A percentile compares a stretch with the other conserved stretches of the same genome.
Conservation (phyloP, 2,329 filamentous ascomycete genomes). For the Phialophora chinensis region DNA sequence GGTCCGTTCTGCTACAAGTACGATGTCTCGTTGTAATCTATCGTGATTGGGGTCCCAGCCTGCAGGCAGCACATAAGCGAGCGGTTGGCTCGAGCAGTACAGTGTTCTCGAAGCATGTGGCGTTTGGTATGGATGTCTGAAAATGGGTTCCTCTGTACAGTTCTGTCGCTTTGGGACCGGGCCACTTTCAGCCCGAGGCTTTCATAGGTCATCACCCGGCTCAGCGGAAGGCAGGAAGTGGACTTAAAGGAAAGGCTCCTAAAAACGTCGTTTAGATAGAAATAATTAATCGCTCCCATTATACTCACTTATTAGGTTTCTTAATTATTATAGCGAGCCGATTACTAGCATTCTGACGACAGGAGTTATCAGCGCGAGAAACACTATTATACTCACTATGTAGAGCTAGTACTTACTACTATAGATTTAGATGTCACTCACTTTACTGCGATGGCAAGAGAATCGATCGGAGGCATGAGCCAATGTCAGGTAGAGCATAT, state of each 20-base stretch:
- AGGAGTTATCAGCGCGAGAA: no score
- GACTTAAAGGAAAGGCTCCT: not conserved
- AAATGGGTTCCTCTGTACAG: not conserved
- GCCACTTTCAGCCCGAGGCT: not conserved
- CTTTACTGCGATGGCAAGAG: no score
- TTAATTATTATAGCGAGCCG: no score
- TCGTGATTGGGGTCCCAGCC: not conserved
- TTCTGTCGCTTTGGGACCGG: not conserved
- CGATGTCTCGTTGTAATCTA: constrained; percentile 34
- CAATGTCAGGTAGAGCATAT: not conserved
- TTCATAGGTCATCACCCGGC: not conserved
- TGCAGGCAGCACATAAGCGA: constrained; percentile 5
- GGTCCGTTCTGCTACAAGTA: constrained; percentile 42
- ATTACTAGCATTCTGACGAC: no score
- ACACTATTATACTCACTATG: no score
- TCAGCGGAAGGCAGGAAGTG: not conserved
- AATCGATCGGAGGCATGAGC: not conserved
- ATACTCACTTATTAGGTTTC: no score
- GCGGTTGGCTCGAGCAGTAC: not conserved
- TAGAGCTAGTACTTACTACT: no score
- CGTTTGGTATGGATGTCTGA: not conserved
- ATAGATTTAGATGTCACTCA: no score
- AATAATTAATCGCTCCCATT: no score
- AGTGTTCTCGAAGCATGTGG: not conserved
- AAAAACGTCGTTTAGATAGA: no score